These are phyloP conservation scores for Coriaria nepalensis DNA, from an alignment of 306 rosid genomes.

Conservation along the genomic window DNA sequence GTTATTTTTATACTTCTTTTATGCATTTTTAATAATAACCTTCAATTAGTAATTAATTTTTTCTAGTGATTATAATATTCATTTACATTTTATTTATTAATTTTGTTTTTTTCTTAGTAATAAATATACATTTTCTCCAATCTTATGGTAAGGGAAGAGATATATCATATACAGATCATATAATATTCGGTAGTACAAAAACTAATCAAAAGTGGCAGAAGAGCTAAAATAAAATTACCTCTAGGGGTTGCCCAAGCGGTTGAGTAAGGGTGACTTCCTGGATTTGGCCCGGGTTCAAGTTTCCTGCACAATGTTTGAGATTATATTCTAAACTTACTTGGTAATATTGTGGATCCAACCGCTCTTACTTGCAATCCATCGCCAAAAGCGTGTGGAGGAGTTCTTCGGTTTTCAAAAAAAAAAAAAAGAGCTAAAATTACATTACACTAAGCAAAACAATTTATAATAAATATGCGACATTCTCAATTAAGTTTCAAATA, in stretches of 20 bases:
- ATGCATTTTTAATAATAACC: no score
- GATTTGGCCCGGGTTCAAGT: no score
- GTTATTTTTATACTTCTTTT: not conserved
- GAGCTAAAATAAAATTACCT: not conserved
- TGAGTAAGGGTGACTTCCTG: no score
- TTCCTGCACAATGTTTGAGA: no score
- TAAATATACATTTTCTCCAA: not conserved
- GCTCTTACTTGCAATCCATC: no score
- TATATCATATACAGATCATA: not conserved
- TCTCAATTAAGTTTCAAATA: not conserved
- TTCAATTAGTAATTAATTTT: not conserved
- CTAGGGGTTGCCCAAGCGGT: no score
- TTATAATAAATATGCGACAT: not conserved
- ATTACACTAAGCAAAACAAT: not conserved
- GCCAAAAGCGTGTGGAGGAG: no score
- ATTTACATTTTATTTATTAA: not conserved
- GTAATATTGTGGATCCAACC: no score
- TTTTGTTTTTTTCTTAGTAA: not conserved
- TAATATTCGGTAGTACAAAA: not conserved
- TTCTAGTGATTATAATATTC: not conserved
- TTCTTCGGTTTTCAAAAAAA: no score
- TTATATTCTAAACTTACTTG: no score
- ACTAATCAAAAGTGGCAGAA: not conserved
- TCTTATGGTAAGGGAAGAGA: not conserved
- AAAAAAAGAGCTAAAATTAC: no score